Percentiles rank a stretch among this genome's conserved stretches.
These are phyloP conservation scores for Apium graveolens DNA, from an alignment of 129 eudicot genomes.

Conservation along the genomic window DNA sequence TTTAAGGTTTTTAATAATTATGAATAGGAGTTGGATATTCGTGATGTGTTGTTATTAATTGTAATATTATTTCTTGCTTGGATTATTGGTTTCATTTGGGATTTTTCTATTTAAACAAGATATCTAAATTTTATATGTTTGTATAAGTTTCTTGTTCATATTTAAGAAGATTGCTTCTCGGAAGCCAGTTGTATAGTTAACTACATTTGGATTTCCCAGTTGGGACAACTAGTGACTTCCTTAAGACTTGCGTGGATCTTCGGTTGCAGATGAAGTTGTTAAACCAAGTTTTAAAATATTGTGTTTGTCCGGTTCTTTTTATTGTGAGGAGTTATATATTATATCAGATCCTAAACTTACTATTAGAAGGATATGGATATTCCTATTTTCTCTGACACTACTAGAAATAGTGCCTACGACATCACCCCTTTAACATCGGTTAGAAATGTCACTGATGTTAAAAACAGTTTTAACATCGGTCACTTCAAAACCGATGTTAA, in stretches of 20 bases:
- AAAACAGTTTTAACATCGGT: no score
- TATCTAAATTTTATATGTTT: no score
- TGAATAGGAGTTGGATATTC: background rate
- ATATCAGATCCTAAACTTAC: background rate
- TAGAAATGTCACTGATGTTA: no score
- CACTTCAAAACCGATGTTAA: no score
- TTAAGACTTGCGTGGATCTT: background rate
- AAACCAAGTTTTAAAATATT: background rate
- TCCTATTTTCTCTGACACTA: background rate
- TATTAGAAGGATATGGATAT: background rate
- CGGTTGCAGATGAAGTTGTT: background rate
- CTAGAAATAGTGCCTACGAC: no score
- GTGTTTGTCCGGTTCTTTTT: background rate
- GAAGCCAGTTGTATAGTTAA: no score
- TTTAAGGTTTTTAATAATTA: slow-evolving; percentile 7
- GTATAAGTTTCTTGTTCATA: no score
- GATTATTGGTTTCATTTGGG: slow-evolving; percentile 5
- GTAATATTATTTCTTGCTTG: slow-evolving; percentile 10
- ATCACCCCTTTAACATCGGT: no score
- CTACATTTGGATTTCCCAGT: background rate
- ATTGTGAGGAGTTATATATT: background rate
- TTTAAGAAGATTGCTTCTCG: no score
- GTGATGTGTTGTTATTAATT: background rate
- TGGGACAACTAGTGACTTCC: background rate
- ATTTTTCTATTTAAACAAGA: slow-evolving; percentile 25